These are phyloP conservation scores for Hypoxylon lenormandii DNA, from an alignment of 495 filamentous ascomycete species.

Conservation along the genomic window DNA sequence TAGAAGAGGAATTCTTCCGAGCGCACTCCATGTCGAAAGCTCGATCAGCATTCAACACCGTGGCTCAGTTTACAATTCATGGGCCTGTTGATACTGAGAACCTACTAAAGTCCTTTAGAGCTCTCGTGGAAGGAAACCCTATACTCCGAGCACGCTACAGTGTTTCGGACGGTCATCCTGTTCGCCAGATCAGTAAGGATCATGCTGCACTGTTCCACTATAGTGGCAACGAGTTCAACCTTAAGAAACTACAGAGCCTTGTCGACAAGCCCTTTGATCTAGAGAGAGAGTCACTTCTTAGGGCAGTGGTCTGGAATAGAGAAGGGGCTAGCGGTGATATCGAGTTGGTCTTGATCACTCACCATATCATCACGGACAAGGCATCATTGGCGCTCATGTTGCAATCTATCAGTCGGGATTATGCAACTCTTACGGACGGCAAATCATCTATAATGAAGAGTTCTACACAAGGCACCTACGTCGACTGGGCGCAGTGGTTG, in stretches of 20 bases:
- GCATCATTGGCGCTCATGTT: slow-evolving; percentile 6
- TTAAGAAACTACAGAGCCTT: neutral
- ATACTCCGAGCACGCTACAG: slow-evolving; percentile 19
- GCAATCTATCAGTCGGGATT: neutral
- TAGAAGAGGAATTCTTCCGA: slow-evolving; percentile 23
- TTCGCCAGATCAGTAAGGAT: slow-evolving; percentile 1
- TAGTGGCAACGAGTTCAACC: neutral
- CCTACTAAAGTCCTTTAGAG: neutral
- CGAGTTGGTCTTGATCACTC: slow-evolving; percentile 3
- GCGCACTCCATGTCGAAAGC: slow-evolving; percentile 7
- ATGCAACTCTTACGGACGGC: neutral
- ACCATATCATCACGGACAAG: slow-evolving; percentile 18
- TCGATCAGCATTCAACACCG: slow-evolving; percentile 26
- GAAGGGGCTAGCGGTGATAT: neutral
- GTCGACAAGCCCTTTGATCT: slow-evolving; percentile 15
- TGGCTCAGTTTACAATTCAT: slow-evolving; percentile 10
- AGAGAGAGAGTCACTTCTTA: neutral
- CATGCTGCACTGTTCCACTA: neutral
- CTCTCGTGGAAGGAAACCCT: slow-evolving; percentile 6
- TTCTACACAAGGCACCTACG: neutral
- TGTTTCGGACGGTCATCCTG: slow-evolving; percentile 3
- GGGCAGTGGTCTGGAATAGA: neutral
- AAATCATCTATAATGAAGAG: neutral
- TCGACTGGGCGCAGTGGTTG: slow-evolving; percentile 13
- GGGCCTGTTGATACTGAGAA: slow-evolving; percentile 9